Conservation (phyloP, 2,329 filamentous ascomycete species). For the Diaporthe sp. region DNA sequence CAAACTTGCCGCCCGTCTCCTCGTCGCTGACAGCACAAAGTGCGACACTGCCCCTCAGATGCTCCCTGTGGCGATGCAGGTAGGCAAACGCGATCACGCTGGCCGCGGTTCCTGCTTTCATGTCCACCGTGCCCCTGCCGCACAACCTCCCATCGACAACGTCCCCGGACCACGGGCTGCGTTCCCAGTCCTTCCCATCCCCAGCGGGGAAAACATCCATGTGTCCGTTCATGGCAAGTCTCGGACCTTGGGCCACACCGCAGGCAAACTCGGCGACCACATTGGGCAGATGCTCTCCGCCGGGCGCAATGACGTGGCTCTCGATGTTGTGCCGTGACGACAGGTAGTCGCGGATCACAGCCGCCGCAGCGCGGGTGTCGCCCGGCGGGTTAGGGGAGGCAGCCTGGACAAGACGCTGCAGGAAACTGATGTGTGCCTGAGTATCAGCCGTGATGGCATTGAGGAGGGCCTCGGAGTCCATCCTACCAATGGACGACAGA, state of each 20-base stretch:
- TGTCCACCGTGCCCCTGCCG: constrained; percentile 57
- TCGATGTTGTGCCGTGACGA: constrained; percentile 43
- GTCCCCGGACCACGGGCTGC: constrained; percentile 54
- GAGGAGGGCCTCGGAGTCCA: constrained; percentile 40
- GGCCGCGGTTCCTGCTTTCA: constrained; percentile 59
- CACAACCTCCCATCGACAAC: constrained; percentile 50
- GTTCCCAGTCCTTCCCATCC: constrained; percentile 50
- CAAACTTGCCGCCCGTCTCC: constrained; percentile 55
- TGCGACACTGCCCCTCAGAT: constrained; percentile 44
- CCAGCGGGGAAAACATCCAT: constrained; percentile 57
- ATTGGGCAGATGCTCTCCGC: constrained; percentile 49
- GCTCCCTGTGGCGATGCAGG: constrained; percentile 45
- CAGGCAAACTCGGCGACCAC: constrained; percentile 50
- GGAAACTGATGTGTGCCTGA: constrained; percentile 20
- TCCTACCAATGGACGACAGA: not conserved
- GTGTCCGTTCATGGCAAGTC: constrained; percentile 57
- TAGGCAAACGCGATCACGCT: constrained; percentile 54
- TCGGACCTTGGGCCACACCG: constrained; percentile 43
- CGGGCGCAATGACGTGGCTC: constrained; percentile 48
- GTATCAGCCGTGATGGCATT: constrained; percentile 34
- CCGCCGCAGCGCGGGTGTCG: constrained; percentile 51
- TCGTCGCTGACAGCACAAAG: constrained; percentile 55
- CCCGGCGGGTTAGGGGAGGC: constrained; percentile 56
- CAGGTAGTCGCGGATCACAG: constrained; percentile 50
- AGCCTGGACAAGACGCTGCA: constrained; percentile 48